phyloP scores from a whole-genome alignment of 345 rosid species.

The Populus ilicifolia region DNA sequence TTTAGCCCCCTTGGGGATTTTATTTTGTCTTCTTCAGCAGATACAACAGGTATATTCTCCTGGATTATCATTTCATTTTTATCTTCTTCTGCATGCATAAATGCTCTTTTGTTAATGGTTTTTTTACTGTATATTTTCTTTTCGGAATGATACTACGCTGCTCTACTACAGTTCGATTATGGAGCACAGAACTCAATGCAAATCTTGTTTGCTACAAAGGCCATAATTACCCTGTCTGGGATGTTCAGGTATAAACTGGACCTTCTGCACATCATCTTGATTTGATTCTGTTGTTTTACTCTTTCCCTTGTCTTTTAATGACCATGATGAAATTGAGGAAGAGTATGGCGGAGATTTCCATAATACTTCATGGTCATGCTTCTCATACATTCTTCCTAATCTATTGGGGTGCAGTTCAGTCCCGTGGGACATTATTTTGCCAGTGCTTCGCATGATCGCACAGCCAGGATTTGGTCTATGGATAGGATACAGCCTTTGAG shows the following conservation, averaged over 20 bases:
- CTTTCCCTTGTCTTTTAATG: background rate
- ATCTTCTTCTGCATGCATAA: background rate
- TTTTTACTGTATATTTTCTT: background rate
- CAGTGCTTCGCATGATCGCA: slow-evolving; percentile 92
- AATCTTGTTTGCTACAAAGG: slow-evolving; percentile 99
- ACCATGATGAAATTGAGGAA: background rate
- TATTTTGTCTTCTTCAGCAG: slow-evolving; percentile 88
- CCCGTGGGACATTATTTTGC: slow-evolving; percentile 93
- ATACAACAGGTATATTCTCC: slow-evolving; percentile 62
- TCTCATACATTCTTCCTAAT: slow-evolving; percentile 16
- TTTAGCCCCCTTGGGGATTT: slow-evolving; percentile 91
- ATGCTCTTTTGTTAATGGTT: background rate
- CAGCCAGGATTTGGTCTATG: slow-evolving; percentile 94
- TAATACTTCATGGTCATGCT: slow-evolving; percentile 3
- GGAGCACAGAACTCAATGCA: slow-evolving; percentile 94
- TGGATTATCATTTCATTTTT: background rate
- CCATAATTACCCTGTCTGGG: slow-evolving; percentile 99
- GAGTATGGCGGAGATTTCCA: background rate
- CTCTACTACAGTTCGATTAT: slow-evolving; percentile 65
- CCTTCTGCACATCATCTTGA: slow-evolving; percentile 2
- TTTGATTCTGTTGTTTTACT: background rate
- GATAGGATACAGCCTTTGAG: slow-evolving; percentile 89
- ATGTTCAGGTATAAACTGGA: slow-evolving; percentile 65
- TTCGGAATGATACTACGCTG: background rate
- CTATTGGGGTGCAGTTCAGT: slow-evolving; percentile 72